A percentile compares a stretch with the other conserved stretches of the same genome.
phyloP scores from a whole-genome alignment of 139 green algal species.

The Picochlorum sp. region DNA sequence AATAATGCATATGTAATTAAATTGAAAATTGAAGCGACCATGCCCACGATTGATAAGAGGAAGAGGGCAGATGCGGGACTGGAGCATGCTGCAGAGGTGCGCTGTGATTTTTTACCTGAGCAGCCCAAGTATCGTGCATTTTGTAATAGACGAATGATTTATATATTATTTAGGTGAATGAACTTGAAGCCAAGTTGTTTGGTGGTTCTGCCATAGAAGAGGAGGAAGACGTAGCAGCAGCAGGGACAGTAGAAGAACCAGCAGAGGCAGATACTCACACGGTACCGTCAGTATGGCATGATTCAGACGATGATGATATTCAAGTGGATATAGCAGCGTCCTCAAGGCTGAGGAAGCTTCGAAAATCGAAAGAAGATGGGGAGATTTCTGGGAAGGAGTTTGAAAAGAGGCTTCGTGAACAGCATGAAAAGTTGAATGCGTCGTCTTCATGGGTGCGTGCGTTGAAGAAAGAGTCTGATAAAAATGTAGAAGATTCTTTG shows the following conservation, averaged over 20 bases:
- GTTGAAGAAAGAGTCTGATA: background rate
- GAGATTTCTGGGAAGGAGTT: conserved; percentile 55
- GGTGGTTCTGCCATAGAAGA: background rate
- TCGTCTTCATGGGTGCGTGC: too few species aligned
- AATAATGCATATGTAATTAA: too few species aligned
- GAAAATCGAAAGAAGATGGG: conserved; percentile 42
- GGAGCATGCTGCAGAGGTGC: too few species aligned
- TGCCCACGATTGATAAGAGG: too few species aligned
- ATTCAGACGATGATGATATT: conserved; percentile 47
- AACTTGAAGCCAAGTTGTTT: too few species aligned
- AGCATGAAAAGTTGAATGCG: conserved; percentile 60
- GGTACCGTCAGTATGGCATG: conserved; percentile 46
- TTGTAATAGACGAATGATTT: too few species aligned
- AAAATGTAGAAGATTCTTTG: conserved; percentile 5
- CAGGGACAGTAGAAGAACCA: background rate
- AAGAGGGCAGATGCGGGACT: too few species aligned
- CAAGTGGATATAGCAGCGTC: conserved; percentile 41
- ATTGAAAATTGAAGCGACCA: too few species aligned
- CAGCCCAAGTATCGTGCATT: too few species aligned
- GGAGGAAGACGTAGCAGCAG: background rate
- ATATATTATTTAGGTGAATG: too few species aligned
- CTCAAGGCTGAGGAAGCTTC: conserved; percentile 56
- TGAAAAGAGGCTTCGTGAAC: conserved; percentile 54
- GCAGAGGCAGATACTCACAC: too few species aligned
- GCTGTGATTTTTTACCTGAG: too few species aligned